A percentile compares a stretch with the other conserved stretches of the same genome.
phyloP scores from a whole-genome alignment of 495 filamentous ascomycete genomes.

The Astrothelium subdiscretum region DNA sequence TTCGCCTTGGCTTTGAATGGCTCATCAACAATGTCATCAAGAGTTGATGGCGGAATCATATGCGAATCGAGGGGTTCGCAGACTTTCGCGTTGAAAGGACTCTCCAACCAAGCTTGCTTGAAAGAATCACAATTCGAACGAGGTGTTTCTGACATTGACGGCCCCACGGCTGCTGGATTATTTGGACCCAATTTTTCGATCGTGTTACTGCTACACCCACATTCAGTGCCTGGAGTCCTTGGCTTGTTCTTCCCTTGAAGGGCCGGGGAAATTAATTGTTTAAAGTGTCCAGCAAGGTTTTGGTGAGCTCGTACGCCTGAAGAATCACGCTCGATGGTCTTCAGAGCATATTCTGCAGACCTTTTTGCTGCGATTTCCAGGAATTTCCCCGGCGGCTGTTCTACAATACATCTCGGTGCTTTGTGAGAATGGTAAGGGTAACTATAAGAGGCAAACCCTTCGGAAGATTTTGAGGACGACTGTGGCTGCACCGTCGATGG shows the following conservation, averaged over 20 bases:
- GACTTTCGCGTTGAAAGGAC: background rate
- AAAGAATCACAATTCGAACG: background rate
- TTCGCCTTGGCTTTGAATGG: background rate
- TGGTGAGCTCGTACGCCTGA: background rate
- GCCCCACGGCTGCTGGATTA: background rate
- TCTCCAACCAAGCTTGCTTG: background rate
- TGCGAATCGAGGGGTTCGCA: background rate
- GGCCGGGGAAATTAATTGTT: background rate
- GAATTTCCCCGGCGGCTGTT: background rate
- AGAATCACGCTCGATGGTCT: too few species aligned
- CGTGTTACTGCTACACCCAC: background rate
- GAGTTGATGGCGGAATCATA: background rate
- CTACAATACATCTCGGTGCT: background rate
- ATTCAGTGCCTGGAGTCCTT: background rate
- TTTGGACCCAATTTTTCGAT: background rate
- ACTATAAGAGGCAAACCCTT: background rate
- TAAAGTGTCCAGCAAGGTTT: background rate
- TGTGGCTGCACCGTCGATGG: background rate
- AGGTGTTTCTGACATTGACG: background rate
- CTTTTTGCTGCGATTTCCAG: too few species aligned
- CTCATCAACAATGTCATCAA: background rate
- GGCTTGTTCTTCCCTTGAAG: background rate
- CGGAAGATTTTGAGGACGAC: background rate
- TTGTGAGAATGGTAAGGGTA: background rate
- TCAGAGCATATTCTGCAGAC: too few species aligned